These are phyloP conservation scores for Lodderomyces theae DNA, from an alignment of 1,139 yeast genomes.

Conservation along the genomic window DNA sequence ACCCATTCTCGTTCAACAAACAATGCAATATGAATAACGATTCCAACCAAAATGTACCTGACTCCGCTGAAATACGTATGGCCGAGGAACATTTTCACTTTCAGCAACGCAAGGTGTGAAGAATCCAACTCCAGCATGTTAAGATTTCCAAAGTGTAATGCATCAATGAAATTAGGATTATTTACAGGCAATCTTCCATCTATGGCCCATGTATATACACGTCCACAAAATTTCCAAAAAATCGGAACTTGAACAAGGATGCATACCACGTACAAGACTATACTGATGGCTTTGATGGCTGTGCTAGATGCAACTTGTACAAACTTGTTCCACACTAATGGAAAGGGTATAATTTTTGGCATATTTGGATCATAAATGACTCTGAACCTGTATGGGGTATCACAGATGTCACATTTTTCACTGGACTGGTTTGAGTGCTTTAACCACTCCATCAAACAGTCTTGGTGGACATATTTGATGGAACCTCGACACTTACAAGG, in stretches of 20 bases:
- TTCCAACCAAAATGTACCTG: constrained; percentile 34
- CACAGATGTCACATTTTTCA: constrained; percentile 85
- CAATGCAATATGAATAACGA: constrained; percentile 45
- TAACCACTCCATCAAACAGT: constrained; percentile 88
- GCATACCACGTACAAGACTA: constrained; percentile 37
- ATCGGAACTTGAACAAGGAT: constrained; percentile 55
- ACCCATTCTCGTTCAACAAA: constrained; percentile 70
- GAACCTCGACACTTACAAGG: constrained; percentile 96
- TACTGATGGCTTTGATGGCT: constrained; percentile 24
- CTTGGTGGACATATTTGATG: constrained; percentile 89
- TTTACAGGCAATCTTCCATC: constrained; percentile 49
- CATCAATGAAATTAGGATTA: constrained; percentile 32
- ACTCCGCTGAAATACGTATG: constrained; percentile 44
- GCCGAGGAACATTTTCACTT: constrained; percentile 23
- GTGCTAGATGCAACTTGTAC: constrained; percentile 25
- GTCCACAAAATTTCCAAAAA: constrained; percentile 51
- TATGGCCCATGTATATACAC: constrained; percentile 52
- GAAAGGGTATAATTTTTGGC: constrained; percentile 64
- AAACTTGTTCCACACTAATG: constrained; percentile 41
- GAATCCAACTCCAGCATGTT: constrained; percentile 15
- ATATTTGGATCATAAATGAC: constrained; percentile 69
- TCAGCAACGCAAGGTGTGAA: constrained; percentile 13
- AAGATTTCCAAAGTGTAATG: constrained; percentile 50
- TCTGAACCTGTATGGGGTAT: constrained; percentile 67
- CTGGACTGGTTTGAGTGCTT: constrained; percentile 57